Base-by-base conservation (phyloP, 2,329 filamentous ascomycete genomes). In the Monilinia aucupariae region DNA sequence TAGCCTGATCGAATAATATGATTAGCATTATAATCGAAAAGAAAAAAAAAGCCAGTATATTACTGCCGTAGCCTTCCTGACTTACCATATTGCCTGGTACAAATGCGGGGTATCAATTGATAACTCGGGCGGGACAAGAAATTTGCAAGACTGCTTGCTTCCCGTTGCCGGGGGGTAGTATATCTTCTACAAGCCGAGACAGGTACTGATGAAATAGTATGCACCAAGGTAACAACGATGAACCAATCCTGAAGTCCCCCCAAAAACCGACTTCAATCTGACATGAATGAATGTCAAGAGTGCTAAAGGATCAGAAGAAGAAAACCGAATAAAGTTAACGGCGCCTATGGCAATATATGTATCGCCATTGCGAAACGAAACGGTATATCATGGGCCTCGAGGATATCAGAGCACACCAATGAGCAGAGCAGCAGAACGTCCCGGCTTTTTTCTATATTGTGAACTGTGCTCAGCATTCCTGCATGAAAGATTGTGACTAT, bases 261-360 rank as follows among this genome's bases (percentile, higher is more conserved):
- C 45, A 34, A 25, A n/a, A 41, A 34, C 2, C 7, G 39, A 50
- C 27, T 51, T 37, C 37, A 30, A 63, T 50, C 30, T 41, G 45
- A 59, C 22, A 51, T 37, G 22, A 58, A 51, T 25, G 32, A 34
- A 50, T 22, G 9, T 22, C 37, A 47, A 65, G 32, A 64, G 64
- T 64, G 66, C 68, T 68, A 70, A 71, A 68, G 65, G 51, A 62
- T 64, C 34, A 66, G 60, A 70, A 68, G 64, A 63, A 69, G 65
- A 62, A 65, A 64, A 63, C 65, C 27, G 60, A 37, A 64, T 64
- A 64, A 62, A 55, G 67, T 66, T 58, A 64, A 65, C 66, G 68
- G 71, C 71, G 70, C 58, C 66, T 73, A 72, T 50, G 48, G 54
- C 67, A 68, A 67, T 73, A 73, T 73, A 73, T 72, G 70, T 72